phyloP scores from a whole-genome alignment of 1,139 yeast species.

The Geotrichum candidum region DNA sequence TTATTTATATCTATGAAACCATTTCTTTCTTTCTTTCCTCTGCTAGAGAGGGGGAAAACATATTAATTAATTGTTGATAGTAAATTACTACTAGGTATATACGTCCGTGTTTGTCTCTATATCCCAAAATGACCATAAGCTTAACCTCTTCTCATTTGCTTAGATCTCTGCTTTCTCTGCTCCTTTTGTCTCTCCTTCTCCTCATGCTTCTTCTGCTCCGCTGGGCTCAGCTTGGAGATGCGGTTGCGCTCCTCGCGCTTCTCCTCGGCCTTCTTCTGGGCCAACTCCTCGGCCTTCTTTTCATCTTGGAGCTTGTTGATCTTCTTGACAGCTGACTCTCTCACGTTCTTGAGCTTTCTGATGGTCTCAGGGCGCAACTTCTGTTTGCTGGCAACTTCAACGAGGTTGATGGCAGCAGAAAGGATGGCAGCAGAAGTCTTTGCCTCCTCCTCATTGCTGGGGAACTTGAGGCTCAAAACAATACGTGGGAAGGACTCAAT shows the following conservation, averaged over 20 bases:
- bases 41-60: neutral
- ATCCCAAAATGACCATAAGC: neutral
- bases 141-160: constrained; percentile 33
- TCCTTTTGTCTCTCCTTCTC: constrained; percentile 61
- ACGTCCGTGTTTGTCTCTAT: neutral
- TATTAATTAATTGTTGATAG: neutral
- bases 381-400: constrained; percentile 47
- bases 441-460: constrained; percentile 43
- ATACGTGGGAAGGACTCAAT: constrained; percentile 52
- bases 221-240: constrained; percentile 54
- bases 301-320: constrained; percentile 55
- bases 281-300: constrained; percentile 59
- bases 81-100: neutral
- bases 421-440: constrained; percentile 46
- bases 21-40: too few relatives aligned
- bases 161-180: constrained; percentile 45
- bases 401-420: constrained; percentile 46
- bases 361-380: constrained; percentile 55
- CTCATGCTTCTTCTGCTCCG: constrained; percentile 58
- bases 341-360: constrained; percentile 65
- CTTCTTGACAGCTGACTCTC: constrained; percentile 65
- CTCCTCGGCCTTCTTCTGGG: constrained; percentile 62
- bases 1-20: constrained; percentile 41
- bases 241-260: constrained; percentile 54
- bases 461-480: constrained; percentile 46